Evolutionary conservation across 163 green algal species (phyloP), one percentile per base, ranked within the genome.

Genomic region (Scenedesmus sp.): DNA sequence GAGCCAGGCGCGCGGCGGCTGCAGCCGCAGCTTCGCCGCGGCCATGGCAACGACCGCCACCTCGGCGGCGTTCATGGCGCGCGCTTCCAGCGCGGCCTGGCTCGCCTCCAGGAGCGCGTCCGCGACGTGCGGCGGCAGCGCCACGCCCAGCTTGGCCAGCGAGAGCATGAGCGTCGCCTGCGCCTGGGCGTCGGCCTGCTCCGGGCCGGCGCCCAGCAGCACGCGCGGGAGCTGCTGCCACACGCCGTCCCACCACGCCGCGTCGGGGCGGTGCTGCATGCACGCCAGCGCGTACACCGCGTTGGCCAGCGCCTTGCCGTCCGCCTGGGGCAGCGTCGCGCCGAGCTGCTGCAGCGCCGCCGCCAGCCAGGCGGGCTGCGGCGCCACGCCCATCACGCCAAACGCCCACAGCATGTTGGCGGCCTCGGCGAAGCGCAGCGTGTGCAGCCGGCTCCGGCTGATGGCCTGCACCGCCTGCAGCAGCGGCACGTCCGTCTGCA

Each of bases 341-440:
- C 13, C 24, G 14, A 73, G 64, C 64, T 54, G 64, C 44, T 28
- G 24, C n/a, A 73, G 45, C 15, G 36, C 42, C n/a, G 45, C 45
- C 1, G 4, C 44, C 3, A 11, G 42, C 64, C 64, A 73, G 4
- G 45, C 26, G 2, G 44, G 64, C 26, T 42, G n/a, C 11, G 28
- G 64, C 24, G 3, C 44, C 64, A 44, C 42, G 15, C 45, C 45
- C 64, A 73, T 26, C 28, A 78, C 39, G 1, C 51, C 70, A 11
- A 78, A 18, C 28, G 51, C 54, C 70, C 70, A 78, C 15, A 78
- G 26, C 54, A 65, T 54, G 42, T 78, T 69, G 24, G 70, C 70
- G 14, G 54, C 54, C 14, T 78, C 70, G 31, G 42, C 26, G 26
- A 69, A 78, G 11, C 33, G 57, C 48, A 75, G 9, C 6, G 48